Percentiles rank a stretch among this genome's conserved stretches.
Evolutionary conservation across 805 yeast genomes (phyloP).

Genomic region (Saccharomycopsis selenospora): DNA sequence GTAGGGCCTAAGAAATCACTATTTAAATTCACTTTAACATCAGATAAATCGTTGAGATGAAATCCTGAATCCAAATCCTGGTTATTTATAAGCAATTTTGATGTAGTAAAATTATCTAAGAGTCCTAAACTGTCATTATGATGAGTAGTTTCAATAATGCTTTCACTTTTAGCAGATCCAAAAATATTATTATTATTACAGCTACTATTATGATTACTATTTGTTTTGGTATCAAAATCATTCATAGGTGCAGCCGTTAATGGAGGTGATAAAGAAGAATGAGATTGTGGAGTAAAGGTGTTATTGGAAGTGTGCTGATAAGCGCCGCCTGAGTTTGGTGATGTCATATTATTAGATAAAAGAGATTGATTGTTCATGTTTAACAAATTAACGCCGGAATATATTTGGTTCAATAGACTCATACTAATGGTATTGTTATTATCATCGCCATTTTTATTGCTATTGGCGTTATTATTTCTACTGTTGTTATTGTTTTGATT

Average conservation of each 20-base stretch:
- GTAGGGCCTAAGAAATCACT: too few species aligned
- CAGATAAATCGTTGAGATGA: not conserved
- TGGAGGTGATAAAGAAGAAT: constrained; percentile 13
- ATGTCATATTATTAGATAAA: not conserved
- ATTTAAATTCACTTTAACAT: not conserved
- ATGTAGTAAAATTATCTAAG: not conserved
- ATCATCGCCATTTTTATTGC: not conserved
- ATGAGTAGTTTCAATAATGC: not conserved
- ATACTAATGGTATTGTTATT: not conserved
- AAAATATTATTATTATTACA: not conserved
- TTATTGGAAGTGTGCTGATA: constrained; percentile 2
- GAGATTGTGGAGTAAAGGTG: constrained; percentile 16
- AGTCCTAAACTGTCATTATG: not conserved
- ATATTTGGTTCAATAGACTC: constrained; percentile 9
- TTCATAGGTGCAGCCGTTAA: not conserved
- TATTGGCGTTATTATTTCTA: not conserved
- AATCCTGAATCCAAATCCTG: not conserved
- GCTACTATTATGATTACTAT: not conserved
- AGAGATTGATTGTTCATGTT: constrained; percentile 5
- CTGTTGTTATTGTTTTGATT: not conserved
- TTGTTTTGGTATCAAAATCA: not conserved
- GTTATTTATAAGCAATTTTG: not conserved
- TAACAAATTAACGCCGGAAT: constrained; percentile 8
- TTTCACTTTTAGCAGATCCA: too few species aligned
- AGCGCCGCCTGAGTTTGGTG: constrained; percentile 5